These are phyloP conservation scores for Cyberlindnera suaveolens DNA, from an alignment of 805 yeast species.

Conservation along the genomic window DNA sequence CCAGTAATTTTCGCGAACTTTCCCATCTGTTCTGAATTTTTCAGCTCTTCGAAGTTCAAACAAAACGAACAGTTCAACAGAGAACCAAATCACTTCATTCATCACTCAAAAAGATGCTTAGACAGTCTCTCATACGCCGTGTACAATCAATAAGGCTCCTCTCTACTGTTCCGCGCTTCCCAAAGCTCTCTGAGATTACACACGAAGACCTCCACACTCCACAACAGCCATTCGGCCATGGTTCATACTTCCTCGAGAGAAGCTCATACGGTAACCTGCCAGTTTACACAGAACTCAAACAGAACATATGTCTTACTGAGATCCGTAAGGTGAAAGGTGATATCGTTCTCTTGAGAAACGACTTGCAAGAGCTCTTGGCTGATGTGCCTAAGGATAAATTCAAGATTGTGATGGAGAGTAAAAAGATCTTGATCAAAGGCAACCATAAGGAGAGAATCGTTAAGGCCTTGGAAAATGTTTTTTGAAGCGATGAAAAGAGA, in stretches of 20 bases:
- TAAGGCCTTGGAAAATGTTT: constrained; percentile 13
- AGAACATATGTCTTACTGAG: constrained; percentile 62
- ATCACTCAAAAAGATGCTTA: background rate
- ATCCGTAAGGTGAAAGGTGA: constrained; percentile 69
- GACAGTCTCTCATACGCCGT: background rate
- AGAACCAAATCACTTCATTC: no score
- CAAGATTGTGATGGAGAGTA: constrained; percentile 43
- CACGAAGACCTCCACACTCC: constrained; percentile 23
- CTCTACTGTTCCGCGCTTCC: constrained; percentile 17
- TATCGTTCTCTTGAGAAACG: constrained; percentile 56
- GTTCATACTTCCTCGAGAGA: constrained; percentile 34
- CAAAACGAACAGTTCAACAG: no score
- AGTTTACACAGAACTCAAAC: constrained; percentile 66
- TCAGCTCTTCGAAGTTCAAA: no score
- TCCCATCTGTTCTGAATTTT: no score
- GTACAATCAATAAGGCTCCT: background rate
- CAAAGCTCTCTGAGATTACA: constrained; percentile 25
- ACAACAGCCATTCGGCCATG: constrained; percentile 21
- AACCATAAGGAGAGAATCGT: constrained; percentile 15
- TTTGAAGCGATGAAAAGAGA: constrained; percentile 3
- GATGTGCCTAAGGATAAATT: constrained; percentile 40
- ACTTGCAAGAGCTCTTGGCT: constrained; percentile 48
- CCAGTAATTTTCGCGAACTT: no score
- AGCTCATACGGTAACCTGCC: constrained; percentile 68
- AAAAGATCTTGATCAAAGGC: constrained; percentile 33